Base-by-base conservation (phyloP, 495 filamentous ascomycete species). In the Trichoderma erinaceum region DNA sequence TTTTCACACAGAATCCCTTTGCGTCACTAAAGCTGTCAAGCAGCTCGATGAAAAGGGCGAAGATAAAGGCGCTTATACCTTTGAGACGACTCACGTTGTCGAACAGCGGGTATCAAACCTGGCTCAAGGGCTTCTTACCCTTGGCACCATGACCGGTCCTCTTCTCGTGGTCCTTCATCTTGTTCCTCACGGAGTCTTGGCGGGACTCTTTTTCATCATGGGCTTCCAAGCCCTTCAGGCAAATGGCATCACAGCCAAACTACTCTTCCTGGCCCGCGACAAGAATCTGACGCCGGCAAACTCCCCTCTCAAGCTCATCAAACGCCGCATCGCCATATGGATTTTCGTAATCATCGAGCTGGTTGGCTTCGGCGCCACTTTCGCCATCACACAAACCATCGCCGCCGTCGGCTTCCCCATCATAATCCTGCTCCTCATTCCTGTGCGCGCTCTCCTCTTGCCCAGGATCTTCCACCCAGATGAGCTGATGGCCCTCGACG, bases 321-420 rank as follows among this genome's bases (percentile, higher is more conserved):
- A 82, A 25, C 84, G 89, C 25, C 85, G 88, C 12, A 68, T 69
- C 12, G 87, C 88, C 3, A 82, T 96, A 70, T 96, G 91, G 89
- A 75, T 74, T 6, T 97, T 96, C 76, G 89, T 96, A 2, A 78
- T 77, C 16, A 75, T 93, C n/a, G 89, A 97, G 76, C 77, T 96
- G 6, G 16, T 90, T 41, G 92, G 91, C 0, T 95, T 98, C 72
- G 91, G 82, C 4, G 91, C 88, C 1, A 96, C 91, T 3, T 95
- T 98, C 75, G 93, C 92, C n/a, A 94, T 97, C 71, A 94, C 92
- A 11, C 93, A 97, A 77, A 97, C 94, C 0, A 91, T 97, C 64
- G 94, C 92, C 11, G 94, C 94, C 18, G 95, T 98, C 50, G 91
- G 94, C 3, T 98, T 97, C 74, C 94, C 94, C 4, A 86, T 97